Evolutionary conservation across 805 yeast genomes (phyloP).

Genomic region (Zygosaccharomyces bisporus): DNA sequence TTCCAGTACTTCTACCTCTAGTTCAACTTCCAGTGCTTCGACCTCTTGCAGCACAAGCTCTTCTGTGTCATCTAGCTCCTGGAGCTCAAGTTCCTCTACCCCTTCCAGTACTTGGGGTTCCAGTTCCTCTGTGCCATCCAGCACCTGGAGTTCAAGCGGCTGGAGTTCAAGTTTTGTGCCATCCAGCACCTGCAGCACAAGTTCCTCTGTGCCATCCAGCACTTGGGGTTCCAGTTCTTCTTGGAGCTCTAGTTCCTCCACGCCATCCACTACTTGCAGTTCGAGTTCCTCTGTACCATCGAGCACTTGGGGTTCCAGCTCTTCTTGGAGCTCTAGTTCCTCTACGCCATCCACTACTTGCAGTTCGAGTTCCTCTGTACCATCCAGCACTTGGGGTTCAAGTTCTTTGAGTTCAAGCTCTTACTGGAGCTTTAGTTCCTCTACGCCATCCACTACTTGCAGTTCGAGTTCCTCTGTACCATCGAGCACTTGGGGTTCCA

Average conservation of each 20-base stretch:
- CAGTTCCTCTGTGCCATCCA: too few species aligned
- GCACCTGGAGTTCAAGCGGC: too few species aligned
- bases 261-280: background rate
- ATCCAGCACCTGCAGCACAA: background rate
- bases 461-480: background rate
- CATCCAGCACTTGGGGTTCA: background rate
- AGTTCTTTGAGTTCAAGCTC: too few species aligned
- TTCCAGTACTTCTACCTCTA: too few species aligned
- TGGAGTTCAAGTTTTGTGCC: too few species aligned
- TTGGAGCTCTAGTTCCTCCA: background rate
- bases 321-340: background rate
- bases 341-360: background rate
- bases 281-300: background rate
- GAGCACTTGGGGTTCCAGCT: background rate
- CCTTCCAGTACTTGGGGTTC: too few species aligned
- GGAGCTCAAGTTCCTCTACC: too few species aligned
- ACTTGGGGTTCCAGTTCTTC: background rate
- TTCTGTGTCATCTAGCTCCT: too few species aligned
- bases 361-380: background rate
- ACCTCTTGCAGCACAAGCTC: too few species aligned
- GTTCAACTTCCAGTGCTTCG: too few species aligned
- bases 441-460: background rate
- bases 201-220: background rate
- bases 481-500: constrained; percentile 4
- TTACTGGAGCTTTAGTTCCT: background rate